Evolutionary conservation across 306 rosid species (phyloP).

Genomic region (Malus domestica): ASM211411v1 NC_041801.1:6365501-6366000

Average conservation of each 20-base stretch:
- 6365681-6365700: constrained; percentile 3
- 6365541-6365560: constrained; percentile 9
- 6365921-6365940: constrained; percentile 41
- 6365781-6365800: constrained; percentile 23
- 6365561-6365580: constrained; percentile 5
- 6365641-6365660: constrained; percentile 1
- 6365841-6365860: constrained; percentile 37
- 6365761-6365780: constrained; percentile 13
- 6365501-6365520: constrained; percentile 19
- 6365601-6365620: neutral
- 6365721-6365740: neutral
- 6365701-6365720: constrained; percentile 4
- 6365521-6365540: neutral
- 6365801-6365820: constrained; percentile 47
- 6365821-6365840: constrained; percentile 54
- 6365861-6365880: constrained; percentile 22
- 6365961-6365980: constrained; percentile 25
- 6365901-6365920: constrained; percentile 33
- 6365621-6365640: neutral
- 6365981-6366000: constrained; percentile 31
- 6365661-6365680: constrained; percentile 13
- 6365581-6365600: constrained; percentile 9
- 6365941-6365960: constrained; percentile 34
- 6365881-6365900: constrained; percentile 28
- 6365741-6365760: neutral